phyloP scores from a whole-genome alignment of 495 filamentous ascomycete genomes.

The Aspergillus heteromorphus region DNA sequence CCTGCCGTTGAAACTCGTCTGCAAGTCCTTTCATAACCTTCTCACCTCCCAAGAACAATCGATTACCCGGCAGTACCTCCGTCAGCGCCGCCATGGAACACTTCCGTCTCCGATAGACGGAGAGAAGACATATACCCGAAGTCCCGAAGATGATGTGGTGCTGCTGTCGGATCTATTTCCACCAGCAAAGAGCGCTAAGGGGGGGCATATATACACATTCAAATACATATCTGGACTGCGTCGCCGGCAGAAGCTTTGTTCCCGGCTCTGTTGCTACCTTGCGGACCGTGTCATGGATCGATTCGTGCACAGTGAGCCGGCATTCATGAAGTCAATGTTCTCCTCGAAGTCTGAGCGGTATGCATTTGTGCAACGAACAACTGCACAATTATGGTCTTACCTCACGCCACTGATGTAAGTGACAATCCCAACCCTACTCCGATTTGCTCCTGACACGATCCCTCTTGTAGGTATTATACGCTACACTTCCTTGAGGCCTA shows the following conservation, averaged over 20 bases:
- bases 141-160: conserved; percentile 41
- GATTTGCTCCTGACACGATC: conserved; percentile 5
- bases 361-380: conserved; percentile 29
- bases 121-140: conserved; percentile 38
- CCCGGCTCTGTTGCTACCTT: conserved; percentile 37
- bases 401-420: conserved; percentile 40
- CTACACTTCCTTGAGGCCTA: conserved; percentile 41
- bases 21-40: conserved; percentile 33
- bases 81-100: conserved; percentile 41
- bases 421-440: background rate
- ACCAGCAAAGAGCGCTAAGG: conserved; percentile 38
- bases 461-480: conserved; percentile 31
- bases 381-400: conserved; percentile 33
- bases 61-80: conserved; percentile 40
- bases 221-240: conserved; percentile 35
- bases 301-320: conserved; percentile 28
- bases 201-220: conserved; percentile 42
- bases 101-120: conserved; percentile 38
- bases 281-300: conserved; percentile 42
- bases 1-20: conserved; percentile 35
- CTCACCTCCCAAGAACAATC: conserved; percentile 34
- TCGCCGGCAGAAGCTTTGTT: conserved; percentile 37
- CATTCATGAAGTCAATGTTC: conserved; percentile 29
- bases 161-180: conserved; percentile 44
- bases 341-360: conserved; percentile 29